phyloP scores from a whole-genome alignment of 2,329 filamentous ascomycete genomes.

The Microsporum ferrugineum region DNA sequence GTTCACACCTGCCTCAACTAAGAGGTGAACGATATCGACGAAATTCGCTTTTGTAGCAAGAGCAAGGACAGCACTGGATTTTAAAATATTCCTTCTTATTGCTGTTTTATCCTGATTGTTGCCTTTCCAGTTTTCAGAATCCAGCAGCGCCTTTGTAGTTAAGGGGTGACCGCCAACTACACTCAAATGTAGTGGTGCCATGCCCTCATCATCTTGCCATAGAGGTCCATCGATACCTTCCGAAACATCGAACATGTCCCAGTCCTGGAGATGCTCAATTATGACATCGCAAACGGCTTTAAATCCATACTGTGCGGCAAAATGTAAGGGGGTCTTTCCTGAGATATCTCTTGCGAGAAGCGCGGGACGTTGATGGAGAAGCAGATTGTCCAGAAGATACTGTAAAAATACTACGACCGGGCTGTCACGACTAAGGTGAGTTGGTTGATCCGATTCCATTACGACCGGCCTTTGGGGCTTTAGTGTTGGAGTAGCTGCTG shows the following conservation, averaged over 20 bases:
- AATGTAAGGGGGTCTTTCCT: constrained; percentile 16
- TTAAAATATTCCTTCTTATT: constrained; percentile 58
- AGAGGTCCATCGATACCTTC: constrained; percentile 74
- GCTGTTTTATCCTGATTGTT: constrained; percentile 50
- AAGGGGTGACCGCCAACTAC: constrained; percentile 83
- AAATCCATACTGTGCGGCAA: constrained; percentile 77
- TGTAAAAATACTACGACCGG: constrained; percentile 59
- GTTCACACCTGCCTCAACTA: constrained; percentile 82
- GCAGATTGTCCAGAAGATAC: constrained; percentile 56
- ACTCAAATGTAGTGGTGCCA: constrained; percentile 79
- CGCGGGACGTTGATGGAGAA: constrained; percentile 53
- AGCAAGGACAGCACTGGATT: constrained; percentile 77
- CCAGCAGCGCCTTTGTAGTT: constrained; percentile 69
- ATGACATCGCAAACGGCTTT: constrained; percentile 80
- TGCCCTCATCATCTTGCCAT: constrained; percentile 90
- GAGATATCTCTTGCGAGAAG: constrained; percentile 35
- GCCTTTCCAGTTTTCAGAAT: constrained; percentile 67
- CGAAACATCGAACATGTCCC: constrained; percentile 73
- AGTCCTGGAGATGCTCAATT: constrained; percentile 78
- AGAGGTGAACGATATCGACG: constrained; percentile 67
- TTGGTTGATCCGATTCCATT: constrained; percentile 51
- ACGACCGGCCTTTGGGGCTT: constrained; percentile 51
- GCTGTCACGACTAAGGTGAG: constrained; percentile 57
- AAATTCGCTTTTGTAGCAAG: constrained; percentile 84
- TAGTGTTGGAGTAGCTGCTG: constrained; percentile 56